A percentile compares a stretch with the other conserved stretches of the same genome.
phyloP scores from a whole-genome alignment of 495 filamentous ascomycete species.

The Oleoguttula mirabilis region DNA sequence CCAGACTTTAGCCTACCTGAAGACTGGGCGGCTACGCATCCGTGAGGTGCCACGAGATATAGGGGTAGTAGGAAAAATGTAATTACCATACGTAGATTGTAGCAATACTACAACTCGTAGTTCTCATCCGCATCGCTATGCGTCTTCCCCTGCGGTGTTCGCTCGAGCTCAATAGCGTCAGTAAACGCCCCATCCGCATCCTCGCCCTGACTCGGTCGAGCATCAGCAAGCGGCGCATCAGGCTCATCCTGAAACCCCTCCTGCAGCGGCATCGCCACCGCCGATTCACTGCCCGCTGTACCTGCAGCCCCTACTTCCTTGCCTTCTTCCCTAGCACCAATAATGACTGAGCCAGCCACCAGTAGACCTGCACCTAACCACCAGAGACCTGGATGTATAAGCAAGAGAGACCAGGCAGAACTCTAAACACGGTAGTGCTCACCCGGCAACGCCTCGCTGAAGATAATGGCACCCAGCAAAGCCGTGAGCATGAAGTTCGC shows the following conservation, averaged over 20 bases:
- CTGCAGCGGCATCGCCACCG: conserved; percentile 66
- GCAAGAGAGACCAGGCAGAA: background rate
- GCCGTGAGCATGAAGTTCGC: conserved; percentile 89
- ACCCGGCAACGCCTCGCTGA: conserved; percentile 54
- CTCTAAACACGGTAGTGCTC: background rate
- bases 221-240: conserved; percentile 8
- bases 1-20: background rate
- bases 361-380: conserved; percentile 77
- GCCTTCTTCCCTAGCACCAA: conserved; percentile 65
- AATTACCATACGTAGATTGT: no score
- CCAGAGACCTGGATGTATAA: conserved; percentile 46
- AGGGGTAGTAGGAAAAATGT: no score
- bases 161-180: conserved; percentile 11
- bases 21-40: background rate
- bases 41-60: no score
- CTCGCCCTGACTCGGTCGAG: background rate
- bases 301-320: conserved; percentile 11
- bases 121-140: no score
- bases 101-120: no score
- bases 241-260: conserved; percentile 24
- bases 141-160: background rate
- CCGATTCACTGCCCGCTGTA: conserved; percentile 47
- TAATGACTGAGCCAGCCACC: conserved; percentile 81
- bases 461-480: conserved; percentile 63
- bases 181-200: background rate